A percentile compares a stretch with the other conserved stretches of the same genome.
Conservation (phyloP, 306 rosid species). For the peach (Prunus persica) region Prunus_persica_NCBIv2 NC_034014.1:24860501-24861000, state of each 20-base stretch:
- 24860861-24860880: background rate
- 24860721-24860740: no score
- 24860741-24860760: background rate
- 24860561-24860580: background rate
- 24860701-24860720: no score
- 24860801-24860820: background rate
- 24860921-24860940: background rate
- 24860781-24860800: background rate
- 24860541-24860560: background rate
- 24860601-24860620: background rate
- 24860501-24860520: background rate
- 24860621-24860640: background rate
- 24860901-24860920: background rate
- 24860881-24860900: background rate
- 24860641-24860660: background rate
- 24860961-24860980: background rate
- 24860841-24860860: background rate
- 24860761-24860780: background rate
- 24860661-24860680: background rate
- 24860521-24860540: no score
- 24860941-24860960: constrained; percentile 7
- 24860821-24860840: background rate
- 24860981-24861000: constrained; percentile 6
- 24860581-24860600: background rate
- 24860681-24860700: background rate